Percentiles rank a stretch among this genome's conserved stretches.
Evolutionary conservation across 192 early-diverging fungal species (phyloP).

Genomic region (Linderina pennispora): DNA sequence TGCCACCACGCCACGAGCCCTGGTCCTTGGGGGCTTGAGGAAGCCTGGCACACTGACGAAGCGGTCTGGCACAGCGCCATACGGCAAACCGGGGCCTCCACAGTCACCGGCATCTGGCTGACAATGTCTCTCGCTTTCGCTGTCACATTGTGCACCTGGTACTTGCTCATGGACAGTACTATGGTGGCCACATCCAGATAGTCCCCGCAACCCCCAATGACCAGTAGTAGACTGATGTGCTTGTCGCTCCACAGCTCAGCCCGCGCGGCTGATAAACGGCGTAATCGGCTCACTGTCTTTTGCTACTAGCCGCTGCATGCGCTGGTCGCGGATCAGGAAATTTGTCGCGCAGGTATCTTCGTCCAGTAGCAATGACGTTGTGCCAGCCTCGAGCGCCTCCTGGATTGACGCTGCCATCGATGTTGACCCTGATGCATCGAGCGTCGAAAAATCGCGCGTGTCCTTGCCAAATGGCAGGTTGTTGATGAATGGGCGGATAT

Average conservation of each 20-base stretch:
- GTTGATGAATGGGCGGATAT: conserved; percentile 52
- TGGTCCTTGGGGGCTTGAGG: conserved; percentile 28
- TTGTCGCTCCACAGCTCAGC: conserved; percentile 33
- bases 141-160: conserved; percentile 39
- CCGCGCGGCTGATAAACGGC: conserved; percentile 47
- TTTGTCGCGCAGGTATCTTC: conserved; percentile 60
- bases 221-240: conserved; percentile 42
- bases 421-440: conserved; percentile 50
- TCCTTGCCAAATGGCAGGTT: conserved; percentile 47
- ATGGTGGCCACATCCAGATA: conserved; percentile 51
- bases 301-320: conserved; percentile 50
- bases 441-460: conserved; percentile 39
- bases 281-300: conserved; percentile 51
- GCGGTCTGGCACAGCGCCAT: conserved; percentile 13
- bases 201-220: conserved; percentile 54
- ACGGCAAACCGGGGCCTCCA: conserved; percentile 7
- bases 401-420: conserved; percentile 56
- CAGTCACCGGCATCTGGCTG: conserved; percentile 15
- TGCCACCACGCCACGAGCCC: conserved; percentile 21
- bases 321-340: conserved; percentile 52
- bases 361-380: conserved; percentile 44
- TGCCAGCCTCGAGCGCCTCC: conserved; percentile 45
- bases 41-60: too few species aligned
- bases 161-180: conserved; percentile 47
- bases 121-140: conserved; percentile 27